Evolutionary conservation across 2,329 filamentous ascomycete species (phyloP), one percentile per base, ranked within the genome.

Genomic region (Eutypa lata): DNA sequence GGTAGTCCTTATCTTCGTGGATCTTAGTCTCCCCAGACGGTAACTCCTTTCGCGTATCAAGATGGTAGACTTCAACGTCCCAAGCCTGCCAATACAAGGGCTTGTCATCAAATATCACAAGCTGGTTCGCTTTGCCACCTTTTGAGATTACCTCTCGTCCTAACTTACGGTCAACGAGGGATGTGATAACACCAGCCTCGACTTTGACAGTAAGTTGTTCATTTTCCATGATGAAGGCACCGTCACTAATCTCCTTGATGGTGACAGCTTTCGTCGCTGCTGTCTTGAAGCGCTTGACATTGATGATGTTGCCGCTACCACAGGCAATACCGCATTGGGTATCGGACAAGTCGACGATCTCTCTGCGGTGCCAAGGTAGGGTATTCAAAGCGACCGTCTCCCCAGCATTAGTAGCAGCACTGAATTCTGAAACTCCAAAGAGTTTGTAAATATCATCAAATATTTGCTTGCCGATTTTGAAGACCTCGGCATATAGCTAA

Each of bases 1-100:
- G 84, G 70, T 95, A 86, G 1, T 86, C 77, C 54, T 87, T 86
- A 51, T 81, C 74, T 64, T 94, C 90, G 37, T 83, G 75, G 52
- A 97, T 87, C 57, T 77, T 80, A 13, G 90, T 91, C 60, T 84
- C 79, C 57, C 82, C 80, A 18, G 86, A 82, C 6, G 80, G 68
- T 14, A 99, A 79, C 68, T 93, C 89, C 67, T 89, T 83, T 52
- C 91, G 86, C 2, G 91, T 94, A 51, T 95, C 86, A 24, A 97
- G 82, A 65, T 99, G 94, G 74, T 88, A 99, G 26, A 97, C 92
- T 71, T 99, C 94, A 6, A 97, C 93, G 69, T 99, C 93, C 92
- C 93, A 96, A 2, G 91, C 92, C 73, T 97, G 90, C 92, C 91
- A 97, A 76, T 95, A 96, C 22, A 97, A 81, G 21, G 92, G 92